phyloP scores from a whole-genome alignment of 2,329 filamentous ascomycete species.

The Lachnellula suecica region DNA sequence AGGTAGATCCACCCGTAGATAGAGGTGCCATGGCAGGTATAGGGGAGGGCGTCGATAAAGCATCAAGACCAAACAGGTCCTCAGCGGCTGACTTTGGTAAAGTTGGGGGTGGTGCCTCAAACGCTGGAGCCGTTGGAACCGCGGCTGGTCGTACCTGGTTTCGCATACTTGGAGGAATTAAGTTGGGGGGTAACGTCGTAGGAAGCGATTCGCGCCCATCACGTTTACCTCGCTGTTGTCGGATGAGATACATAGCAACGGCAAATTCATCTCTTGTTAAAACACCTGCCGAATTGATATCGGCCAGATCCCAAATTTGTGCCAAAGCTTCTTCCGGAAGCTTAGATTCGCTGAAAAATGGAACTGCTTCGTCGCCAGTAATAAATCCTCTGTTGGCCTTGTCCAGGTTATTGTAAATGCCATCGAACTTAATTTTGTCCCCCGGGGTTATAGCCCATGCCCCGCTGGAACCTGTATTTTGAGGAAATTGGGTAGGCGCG shows the following conservation, averaged over 20 bases:
- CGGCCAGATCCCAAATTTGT: slow-evolving; percentile 95
- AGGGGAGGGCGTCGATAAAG: slow-evolving; percentile 51
- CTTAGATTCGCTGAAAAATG: slow-evolving; percentile 90
- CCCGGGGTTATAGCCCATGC: slow-evolving; percentile 82
- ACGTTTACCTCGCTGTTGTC: slow-evolving; percentile 77
- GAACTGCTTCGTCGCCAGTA: slow-evolving; percentile 90
- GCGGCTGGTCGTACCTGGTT: slow-evolving; percentile 50
- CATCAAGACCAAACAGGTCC: slow-evolving; percentile 90
- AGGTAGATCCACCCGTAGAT: slow-evolving; percentile 72
- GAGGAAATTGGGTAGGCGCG: slow-evolving; percentile 35
- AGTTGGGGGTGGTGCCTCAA: slow-evolving; percentile 41
- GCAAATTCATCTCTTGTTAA: slow-evolving; percentile 90
- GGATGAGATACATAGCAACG: slow-evolving; percentile 95
- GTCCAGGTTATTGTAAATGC: slow-evolving; percentile 81
- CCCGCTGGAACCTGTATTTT: slow-evolving; percentile 41
- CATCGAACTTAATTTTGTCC: slow-evolving; percentile 87
- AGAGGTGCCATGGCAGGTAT: slow-evolving; percentile 57
- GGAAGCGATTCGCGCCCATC: slow-evolving; percentile 64
- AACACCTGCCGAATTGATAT: slow-evolving; percentile 87
- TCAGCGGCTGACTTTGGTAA: slow-evolving; percentile 81
- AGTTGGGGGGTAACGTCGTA: slow-evolving; percentile 71
- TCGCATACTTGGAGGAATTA: slow-evolving; percentile 86
- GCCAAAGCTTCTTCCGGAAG: slow-evolving; percentile 86
- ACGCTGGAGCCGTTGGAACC: slow-evolving; percentile 42
- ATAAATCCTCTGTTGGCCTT: slow-evolving; percentile 79